Conservation (phyloP, 2,329 filamentous ascomycete genomes). For the Fusarium oxysporum region DNA sequence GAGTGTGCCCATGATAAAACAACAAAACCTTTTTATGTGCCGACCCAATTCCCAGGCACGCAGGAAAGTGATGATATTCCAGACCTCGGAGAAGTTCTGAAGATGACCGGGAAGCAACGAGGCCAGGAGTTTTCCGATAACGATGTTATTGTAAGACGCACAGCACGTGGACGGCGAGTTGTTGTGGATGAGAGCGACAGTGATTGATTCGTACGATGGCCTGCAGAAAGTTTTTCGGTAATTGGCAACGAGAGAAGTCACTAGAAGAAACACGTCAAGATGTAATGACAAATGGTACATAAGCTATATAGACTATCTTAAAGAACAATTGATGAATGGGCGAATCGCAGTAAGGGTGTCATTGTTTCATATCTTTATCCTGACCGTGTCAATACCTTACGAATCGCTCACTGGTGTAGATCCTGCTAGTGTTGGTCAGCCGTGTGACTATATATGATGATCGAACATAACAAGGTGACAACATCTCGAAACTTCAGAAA, state of each 20-base stretch:
- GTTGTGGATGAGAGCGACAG: constrained; percentile 49
- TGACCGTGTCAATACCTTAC: background rate
- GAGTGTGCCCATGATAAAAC: constrained; percentile 14
- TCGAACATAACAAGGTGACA: constrained; percentile 8
- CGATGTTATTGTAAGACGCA: constrained; percentile 30
- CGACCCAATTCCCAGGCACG: constrained; percentile 53
- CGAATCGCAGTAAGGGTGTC: constrained; percentile 12
- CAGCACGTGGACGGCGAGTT: constrained; percentile 43
- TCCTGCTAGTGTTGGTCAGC: constrained; percentile 38
- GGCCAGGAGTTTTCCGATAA: constrained; percentile 32
- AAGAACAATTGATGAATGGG: constrained; percentile 27
- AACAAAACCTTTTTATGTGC: constrained; percentile 53
- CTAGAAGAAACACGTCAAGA: constrained; percentile 5
- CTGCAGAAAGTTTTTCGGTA: constrained; percentile 1
- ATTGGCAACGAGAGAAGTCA: constrained; percentile 1
- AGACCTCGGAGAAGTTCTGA: constrained; percentile 49
- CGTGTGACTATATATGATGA: background rate
- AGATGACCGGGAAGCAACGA: constrained; percentile 2
- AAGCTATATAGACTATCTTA: constrained; percentile 32
- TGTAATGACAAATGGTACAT: constrained; percentile 24
- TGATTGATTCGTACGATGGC: constrained; percentile 41
- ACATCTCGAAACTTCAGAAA: constrained; percentile 56
- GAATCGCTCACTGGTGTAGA: background rate
- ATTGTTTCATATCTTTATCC: background rate
- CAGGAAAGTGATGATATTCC: constrained; percentile 57